Evolutionary conservation across 2,329 filamentous ascomycete species (phyloP), one percentile per base, ranked within the genome.

Genomic region (Hysterium pulicare): DNA sequence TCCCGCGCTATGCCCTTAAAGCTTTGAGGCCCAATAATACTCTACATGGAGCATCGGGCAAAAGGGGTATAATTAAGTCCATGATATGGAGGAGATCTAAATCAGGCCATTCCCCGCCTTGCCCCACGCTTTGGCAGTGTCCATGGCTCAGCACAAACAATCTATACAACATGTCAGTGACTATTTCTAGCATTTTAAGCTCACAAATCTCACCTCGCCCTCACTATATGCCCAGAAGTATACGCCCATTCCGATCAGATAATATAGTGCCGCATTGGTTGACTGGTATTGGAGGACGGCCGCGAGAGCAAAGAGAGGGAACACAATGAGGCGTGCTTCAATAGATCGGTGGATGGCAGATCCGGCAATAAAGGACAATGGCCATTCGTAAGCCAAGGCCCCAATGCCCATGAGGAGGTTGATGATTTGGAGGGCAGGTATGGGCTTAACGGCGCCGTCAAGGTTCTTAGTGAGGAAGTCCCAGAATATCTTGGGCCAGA

Each of bases 401-500:
- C 85, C 64, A 45, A 97, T 55, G 13, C 88, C 90, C 59, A 95
- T 77, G 33, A 96, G 17, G 19, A 98, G 73, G 61, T 98, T 98
- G 71, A 97, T 77, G 59, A 86, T 87, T 66, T 98, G 93, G 13
- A 98, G 76, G 38, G 90, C 75, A 1, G 93, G 93, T n/a, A 93
- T 68, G 1, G 91, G 91, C 59, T 86, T 90, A 48, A 97, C 88
- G 37, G 86, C 87, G 42, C 74, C 77, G 63, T 98, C 88, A 56
- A 98, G 82, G 57, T 88, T 90, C 61, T 88, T 90, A 47, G 91
- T 96, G 53, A 93, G 71, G 67, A 95, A 95, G 70, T 98, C 93
- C 86, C 87, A 98, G 72, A 98, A 95, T 63, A 98, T 85, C 69
- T 98, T 98, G 53, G 93, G 93, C 90, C 90, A 98, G 79, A 98